Evolutionary conservation across 2,329 filamentous ascomycete genomes (phyloP), one percentile per base, ranked within the genome.

Genomic region (Apiospora rasikravindrae): DNA sequence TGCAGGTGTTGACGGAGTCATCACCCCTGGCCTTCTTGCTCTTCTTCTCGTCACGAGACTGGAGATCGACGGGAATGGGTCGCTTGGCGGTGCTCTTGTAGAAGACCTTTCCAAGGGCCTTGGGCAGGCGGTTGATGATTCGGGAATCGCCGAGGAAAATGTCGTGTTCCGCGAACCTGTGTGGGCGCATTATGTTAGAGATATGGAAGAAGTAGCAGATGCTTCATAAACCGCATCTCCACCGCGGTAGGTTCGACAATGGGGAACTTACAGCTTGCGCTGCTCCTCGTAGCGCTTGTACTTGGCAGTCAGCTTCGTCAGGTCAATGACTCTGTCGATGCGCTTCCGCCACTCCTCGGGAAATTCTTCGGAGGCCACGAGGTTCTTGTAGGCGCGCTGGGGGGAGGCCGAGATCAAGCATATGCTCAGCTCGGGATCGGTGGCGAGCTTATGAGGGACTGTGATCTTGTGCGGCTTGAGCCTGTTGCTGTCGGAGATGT

Each of bases 71-170:
- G 37, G 96, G 95, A 72, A 99, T 91, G 13, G 96, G 96, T 51
- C 96, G 89, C 88, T 98, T 98, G 75, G 85, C 83, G 3, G 92
- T 94, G 71, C 85, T 88, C 85, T 95, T 93, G 89, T 96, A 98
- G 83, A 99, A 98, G 1, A 92, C 92, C 86, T 98, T 98, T 77
- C 96, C 96, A 16, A 99, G 90, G 2, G 91, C 86, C 75, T 90
- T 89, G 71, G 95, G 94, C 73, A 98, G 88, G 40, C 87, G 85
- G 81, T 89, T 91, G 79, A 92, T 87, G 77, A 99, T 93, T 68
- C 96, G 89, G 80, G 98, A 94, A 81, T 99, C 96, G 70, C 93
- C 96, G 72, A 99, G 88, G 85, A 99, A 98, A 71, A 98, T 86
- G 81, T 98, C 96, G 83, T 98, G 94, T 82, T 98, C 94, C 64